Evolutionary conservation across 805 yeast species (phyloP), one percentile per base, ranked within the genome.

Genomic region (Metschnikowia kofuensis): DNA sequence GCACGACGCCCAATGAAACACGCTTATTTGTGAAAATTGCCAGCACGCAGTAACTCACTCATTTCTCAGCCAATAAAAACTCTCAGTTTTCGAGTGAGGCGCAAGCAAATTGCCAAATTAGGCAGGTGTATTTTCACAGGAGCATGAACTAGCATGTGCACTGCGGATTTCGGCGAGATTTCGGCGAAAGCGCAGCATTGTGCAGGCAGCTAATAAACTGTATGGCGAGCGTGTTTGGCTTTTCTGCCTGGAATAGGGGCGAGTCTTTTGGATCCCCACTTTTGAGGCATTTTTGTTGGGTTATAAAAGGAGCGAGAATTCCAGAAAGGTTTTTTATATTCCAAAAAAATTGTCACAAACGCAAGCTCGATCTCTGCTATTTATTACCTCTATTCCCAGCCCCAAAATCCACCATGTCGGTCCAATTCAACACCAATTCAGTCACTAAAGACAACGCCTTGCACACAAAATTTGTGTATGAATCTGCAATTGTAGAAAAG

Each of bases 401-500:
- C 45, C 15, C 6, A 10, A 2, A 2, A 15, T 21, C 15, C 35
- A 49, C 35, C 32, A 57, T 57, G 59, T 51, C 59, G 35, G 57
- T 55, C 29, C 47, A 55, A 28, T 55, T 55, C 50, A 57, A 55
- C 50, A 55, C 60, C 64, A 81, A 78, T 54, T 72, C 82, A 46
- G 64, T 63, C 48, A 78, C 75, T 65, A 68, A 75, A 47, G 82
- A 74, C 47, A 72, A 75, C 51, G 75, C 79, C 43, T 75, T 83
- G 54, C 68, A 76, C 58, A 79, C 90, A 49, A 79, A 80, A 62
- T 86, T 83, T 72, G 75, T 80, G 21, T 86, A 86, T 67, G 87
- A 85, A 64, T 88, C 86, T 58, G 85, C 95, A n/a, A 56, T 77
- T 46, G 96, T 89, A 40, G 78, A 80, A 52, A 74, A 76, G 55